Base-by-base conservation (phyloP, 2,329 filamentous ascomycete genomes). In the Rhynchosporium secalis region DNA sequence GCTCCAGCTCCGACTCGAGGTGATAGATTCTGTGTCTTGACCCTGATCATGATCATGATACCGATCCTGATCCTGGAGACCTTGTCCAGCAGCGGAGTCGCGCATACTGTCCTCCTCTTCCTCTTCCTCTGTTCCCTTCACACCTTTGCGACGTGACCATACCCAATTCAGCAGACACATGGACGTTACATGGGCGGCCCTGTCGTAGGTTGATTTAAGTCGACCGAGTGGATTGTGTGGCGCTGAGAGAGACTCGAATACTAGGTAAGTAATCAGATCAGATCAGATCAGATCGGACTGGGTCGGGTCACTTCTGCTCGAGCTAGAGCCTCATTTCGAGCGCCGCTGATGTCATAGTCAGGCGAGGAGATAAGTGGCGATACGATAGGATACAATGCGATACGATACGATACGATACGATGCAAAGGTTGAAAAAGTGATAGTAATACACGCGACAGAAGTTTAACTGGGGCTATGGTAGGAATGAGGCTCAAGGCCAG, bases 141-240 rank as follows among this genome's bases (percentile, higher is more conserved):
- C 51, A 54, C 51, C 33, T 54, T 54, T 54, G 36, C 51, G 36
- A 54, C 36, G 33, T 28, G 51, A 54, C 51, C 51, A 54, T 54
- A 41, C 51, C 51, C 51, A 54, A 41, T 54, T 33, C 51, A 54
- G 51, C 36, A 54, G 51, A 54, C 51, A 54, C 51, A 54, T 54
- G 10, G 13, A 20, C 36, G 38, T 40, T 28, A n/a, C 51, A 54
- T 54, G 49, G 48, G 48, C 33, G n/a, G 20, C 6, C 28, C 12
- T 52, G 33, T 41, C 33, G 38, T 15, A n/a, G 28, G 36, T 54
- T 36, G 51, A 41, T 20, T 13, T 3, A 10, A 48, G 26, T 48
- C 9, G 26, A 29, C 29, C 43, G 43, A 46, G 5, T 45, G 15
- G 43, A 45, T 15, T 45, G 13, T n/a, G 6, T n/a, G 43, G 13